phyloP scores from a whole-genome alignment of 345 rosid species.

The Eucalyptus pauciflora region DNA sequence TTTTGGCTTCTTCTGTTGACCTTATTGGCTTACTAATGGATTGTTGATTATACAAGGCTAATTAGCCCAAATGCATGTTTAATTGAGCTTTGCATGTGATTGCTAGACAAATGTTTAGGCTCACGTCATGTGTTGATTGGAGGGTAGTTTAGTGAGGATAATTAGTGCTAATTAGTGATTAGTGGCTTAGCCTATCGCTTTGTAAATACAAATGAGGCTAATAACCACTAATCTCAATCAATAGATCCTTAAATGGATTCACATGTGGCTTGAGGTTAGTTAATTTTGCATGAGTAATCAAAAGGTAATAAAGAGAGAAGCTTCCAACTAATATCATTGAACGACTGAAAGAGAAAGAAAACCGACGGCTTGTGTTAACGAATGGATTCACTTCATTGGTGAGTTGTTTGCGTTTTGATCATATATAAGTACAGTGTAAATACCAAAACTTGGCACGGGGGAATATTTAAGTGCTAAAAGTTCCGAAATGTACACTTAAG shows the following conservation, averaged over 20 bases:
- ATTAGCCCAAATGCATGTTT: not conserved
- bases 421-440: accelerated
- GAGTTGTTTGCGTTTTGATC: not conserved
- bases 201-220: not conserved
- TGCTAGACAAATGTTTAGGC: not conserved
- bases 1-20: not conserved
- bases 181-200: not conserved
- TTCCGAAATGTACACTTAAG: accelerated
- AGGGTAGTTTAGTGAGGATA: not conserved
- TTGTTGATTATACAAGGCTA: not conserved
- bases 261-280: not conserved
- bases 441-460: accelerated
- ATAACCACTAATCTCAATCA: not conserved
- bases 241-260: not conserved
- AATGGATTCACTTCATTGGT: not conserved
- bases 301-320: not conserved
- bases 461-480: too few species aligned
- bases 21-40: not conserved
- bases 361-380: not conserved
- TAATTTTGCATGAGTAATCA: too few species aligned
- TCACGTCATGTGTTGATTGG: not conserved
- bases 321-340: not conserved
- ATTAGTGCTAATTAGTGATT: not conserved
- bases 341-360: not conserved
- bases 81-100: not conserved